Evolutionary conservation across 2,329 filamentous ascomycete species (phyloP).

Genomic region (Trichophaea hybrida): DNA sequence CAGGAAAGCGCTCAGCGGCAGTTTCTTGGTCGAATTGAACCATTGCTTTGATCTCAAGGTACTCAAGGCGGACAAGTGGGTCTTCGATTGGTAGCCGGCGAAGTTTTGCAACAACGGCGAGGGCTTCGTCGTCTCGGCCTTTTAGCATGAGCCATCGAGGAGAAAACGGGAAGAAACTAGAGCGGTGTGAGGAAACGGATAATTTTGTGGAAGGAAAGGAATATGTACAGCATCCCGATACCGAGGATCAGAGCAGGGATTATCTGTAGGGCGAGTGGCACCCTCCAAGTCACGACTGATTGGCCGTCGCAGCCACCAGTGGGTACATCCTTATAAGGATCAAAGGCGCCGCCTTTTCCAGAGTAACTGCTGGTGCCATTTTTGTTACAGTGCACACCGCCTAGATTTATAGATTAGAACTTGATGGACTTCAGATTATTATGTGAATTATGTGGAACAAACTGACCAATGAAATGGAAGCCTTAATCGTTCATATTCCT

Average conservation of each 20-base stretch:
- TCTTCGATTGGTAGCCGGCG: constrained; percentile 48
- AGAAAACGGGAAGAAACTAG: constrained; percentile 58
- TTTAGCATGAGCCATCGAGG: constrained; percentile 64
- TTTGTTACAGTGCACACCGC: not conserved
- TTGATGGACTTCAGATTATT: not conserved
- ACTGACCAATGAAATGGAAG: constrained; percentile 47
- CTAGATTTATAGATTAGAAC: not conserved
- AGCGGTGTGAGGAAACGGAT: too few relatives aligned
- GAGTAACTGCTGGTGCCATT: not conserved
- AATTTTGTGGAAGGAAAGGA: too few relatives aligned
- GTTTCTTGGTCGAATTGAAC: constrained; percentile 62
- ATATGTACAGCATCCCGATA: constrained; percentile 44
- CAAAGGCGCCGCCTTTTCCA: not conserved
- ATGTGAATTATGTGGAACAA: not conserved
- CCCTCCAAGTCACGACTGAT: constrained; percentile 55
- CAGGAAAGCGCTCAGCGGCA: constrained; percentile 51
- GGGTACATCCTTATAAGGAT: constrained; percentile 29
- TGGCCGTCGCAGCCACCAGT: constrained; percentile 43
- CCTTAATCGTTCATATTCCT: constrained; percentile 29
- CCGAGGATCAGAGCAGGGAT: constrained; percentile 52
- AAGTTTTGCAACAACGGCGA: constrained; percentile 47
- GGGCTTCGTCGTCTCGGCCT: constrained; percentile 52
- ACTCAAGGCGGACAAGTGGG: constrained; percentile 58
- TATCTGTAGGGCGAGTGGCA: constrained; percentile 58
- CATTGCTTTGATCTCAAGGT: constrained; percentile 70